Conservation (phyloP, 176 grass and related monocot genomes). For the Dactylis glomerata region DNA sequence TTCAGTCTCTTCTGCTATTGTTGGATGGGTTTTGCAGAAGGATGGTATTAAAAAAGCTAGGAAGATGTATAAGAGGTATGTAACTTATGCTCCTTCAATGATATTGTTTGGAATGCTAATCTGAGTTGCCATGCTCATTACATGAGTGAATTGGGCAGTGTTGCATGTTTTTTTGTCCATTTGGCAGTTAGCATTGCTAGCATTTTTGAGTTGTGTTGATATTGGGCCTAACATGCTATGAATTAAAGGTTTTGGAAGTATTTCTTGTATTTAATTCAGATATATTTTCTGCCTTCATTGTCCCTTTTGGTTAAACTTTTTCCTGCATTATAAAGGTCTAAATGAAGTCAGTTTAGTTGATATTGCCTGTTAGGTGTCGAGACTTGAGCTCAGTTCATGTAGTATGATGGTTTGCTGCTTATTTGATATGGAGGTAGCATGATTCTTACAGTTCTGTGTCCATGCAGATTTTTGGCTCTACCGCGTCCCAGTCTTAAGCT, state of each 20-base stretch:
- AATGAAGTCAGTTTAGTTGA: background rate
- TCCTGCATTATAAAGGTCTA: background rate
- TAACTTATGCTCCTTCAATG: background rate
- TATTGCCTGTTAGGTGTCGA: background rate
- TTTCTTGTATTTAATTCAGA: background rate
- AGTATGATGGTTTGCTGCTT: no score
- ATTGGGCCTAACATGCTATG: background rate
- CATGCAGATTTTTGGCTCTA: slow-evolving; percentile 55
- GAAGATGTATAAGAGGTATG: slow-evolving; percentile 72
- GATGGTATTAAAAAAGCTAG: slow-evolving; percentile 67
- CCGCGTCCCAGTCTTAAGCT: slow-evolving; percentile 61
- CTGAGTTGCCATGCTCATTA: background rate
- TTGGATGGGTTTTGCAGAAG: slow-evolving; percentile 71
- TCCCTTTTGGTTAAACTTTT: background rate
- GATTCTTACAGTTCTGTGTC: background rate
- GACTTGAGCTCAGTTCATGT: background rate
- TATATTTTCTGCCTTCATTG: background rate
- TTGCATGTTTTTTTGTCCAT: background rate
- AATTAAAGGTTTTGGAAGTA: background rate
- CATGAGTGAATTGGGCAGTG: background rate
- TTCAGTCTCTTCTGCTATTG: slow-evolving; percentile 52
- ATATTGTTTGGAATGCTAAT: background rate
- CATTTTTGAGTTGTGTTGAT: no score
- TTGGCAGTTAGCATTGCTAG: no score
- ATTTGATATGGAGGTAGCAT: background rate